Evolutionary conservation across 208 protist species (phyloP), one percentile per base, ranked within the genome.

Genomic region (Crithidia thermophila): DNA sequence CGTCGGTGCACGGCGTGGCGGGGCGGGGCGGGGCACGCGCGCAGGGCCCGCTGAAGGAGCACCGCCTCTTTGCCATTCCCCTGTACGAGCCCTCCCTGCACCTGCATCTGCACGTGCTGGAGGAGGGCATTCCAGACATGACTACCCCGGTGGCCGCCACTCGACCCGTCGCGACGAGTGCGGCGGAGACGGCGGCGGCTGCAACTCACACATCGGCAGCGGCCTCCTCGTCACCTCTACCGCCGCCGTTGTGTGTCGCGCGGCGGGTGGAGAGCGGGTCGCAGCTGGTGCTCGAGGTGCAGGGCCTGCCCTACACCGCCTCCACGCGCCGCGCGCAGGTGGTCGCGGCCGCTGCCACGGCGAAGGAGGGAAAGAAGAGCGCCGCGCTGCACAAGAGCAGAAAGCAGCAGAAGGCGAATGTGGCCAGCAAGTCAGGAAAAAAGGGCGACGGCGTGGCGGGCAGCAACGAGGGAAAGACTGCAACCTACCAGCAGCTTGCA

Each of bases 21-120:
- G 66, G 63, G 27, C 59, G 63, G 7, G 70, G 75, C 28, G 67
- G 74, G 52, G 21, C 42, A n/a, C 51, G 60, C 14, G 43, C 59
- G 23, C 52, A 37, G 11, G 71, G 55, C 1, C 46, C 63, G 52
- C 20, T 67, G 56, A 75, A 74, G 53, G 85, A 91, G 52, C 75
- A 80, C 30, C 80, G 85, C 27, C 68, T 94, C 25, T 87, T 94
- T 25, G 66, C 85, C n/a, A 90, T 94, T 51, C 88, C 88, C 33
- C 62, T 94, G 27, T 50, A 70, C 21, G 88, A 91, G 64, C 74
- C 85, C 0, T 78, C 90, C 21, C 72, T 94, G 37, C 63, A 64
- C 30, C 39, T 94, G 7, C 52, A 84, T 50, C 45, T 85, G 10
- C 79, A 91, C 50, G 71, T 94, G 45, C 63, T 94, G 42, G 88